Percentiles rank a stretch among this genome's conserved stretches.
These are phyloP conservation scores for Rhizopus arrhizus DNA, from an alignment of 371 early-diverging fungal species.

Conservation along the genomic window DNA sequence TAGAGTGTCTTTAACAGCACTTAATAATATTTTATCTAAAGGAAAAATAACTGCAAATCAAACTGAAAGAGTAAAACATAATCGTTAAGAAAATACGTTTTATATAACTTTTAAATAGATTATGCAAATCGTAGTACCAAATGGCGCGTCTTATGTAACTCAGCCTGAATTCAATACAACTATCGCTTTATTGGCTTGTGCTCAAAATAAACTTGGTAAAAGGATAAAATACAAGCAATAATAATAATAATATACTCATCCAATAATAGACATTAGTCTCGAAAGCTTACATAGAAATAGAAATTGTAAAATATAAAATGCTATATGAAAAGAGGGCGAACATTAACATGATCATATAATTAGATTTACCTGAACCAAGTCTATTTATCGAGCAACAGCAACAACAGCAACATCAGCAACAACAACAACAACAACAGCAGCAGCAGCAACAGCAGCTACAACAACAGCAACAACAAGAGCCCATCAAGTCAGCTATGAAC, in stretches of 20 bases:
- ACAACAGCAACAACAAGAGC: background rate
- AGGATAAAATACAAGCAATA: background rate
- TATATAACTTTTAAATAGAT: constrained; percentile 24
- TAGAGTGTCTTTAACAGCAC: constrained; percentile 46
- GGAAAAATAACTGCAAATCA: constrained; percentile 49
- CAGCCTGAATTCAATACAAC: constrained; percentile 69
- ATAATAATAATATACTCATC: background rate
- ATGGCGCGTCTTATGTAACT: constrained; percentile 54
- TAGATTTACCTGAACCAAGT: constrained; percentile 36
- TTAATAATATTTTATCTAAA: constrained; percentile 49
- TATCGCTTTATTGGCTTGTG: constrained; percentile 67
- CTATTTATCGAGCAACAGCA: background rate
- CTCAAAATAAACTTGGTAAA: constrained; percentile 71
- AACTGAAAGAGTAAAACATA: constrained; percentile 48
- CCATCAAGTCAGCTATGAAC: constrained; percentile 1
- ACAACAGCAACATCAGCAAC: too few species aligned
- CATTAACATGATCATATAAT: background rate
- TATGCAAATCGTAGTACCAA: constrained; percentile 48
- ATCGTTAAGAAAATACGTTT: background rate
- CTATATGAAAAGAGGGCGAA: background rate
- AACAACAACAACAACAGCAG: too few species aligned
- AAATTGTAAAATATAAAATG: constrained; percentile 28
- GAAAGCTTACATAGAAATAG: constrained; percentile 30
- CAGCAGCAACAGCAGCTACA: too few species aligned
- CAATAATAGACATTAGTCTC: constrained; percentile 28